Evolutionary conservation across 441 rosid species (phyloP).

Genomic region (Gossypium schwendimanii): DNA sequence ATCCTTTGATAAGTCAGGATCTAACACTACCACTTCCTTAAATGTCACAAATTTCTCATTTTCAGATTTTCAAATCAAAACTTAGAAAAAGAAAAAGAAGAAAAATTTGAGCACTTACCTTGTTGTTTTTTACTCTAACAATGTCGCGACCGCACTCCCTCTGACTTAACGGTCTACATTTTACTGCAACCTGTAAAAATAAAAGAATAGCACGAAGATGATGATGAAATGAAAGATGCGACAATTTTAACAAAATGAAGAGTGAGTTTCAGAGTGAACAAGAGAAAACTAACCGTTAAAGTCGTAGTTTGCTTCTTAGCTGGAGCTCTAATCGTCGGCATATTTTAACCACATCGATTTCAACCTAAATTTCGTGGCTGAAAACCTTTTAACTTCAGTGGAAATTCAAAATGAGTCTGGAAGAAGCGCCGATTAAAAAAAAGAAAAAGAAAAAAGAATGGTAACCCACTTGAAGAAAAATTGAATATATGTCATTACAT

Average conservation of each 20-base stretch:
- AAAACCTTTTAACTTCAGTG: neutral
- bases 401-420: neutral
- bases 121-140: conserved; percentile 54
- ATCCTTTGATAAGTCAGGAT: conserved; percentile 78
- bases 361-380: neutral
- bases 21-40: conserved; percentile 75
- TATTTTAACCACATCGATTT: conserved; percentile 26
- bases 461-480: neutral
- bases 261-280: neutral
- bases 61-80: neutral
- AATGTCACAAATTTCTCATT: neutral
- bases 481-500: neutral
- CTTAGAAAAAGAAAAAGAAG: neutral
- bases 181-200: conserved; percentile 64
- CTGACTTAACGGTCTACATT: conserved; percentile 62
- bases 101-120: conserved; percentile 28
- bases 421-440: neutral
- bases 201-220: neutral
- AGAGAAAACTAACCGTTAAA: conserved; percentile 44
- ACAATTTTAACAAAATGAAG: neutral
- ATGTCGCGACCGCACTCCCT: conserved; percentile 66
- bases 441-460: neutral
- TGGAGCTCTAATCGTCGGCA: conserved; percentile 81
- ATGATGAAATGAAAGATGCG: neutral
- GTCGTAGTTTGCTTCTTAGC: conserved; percentile 62